Conservation (phyloP, 768 basidiomycete species). For the Trametes punicea region DNA sequence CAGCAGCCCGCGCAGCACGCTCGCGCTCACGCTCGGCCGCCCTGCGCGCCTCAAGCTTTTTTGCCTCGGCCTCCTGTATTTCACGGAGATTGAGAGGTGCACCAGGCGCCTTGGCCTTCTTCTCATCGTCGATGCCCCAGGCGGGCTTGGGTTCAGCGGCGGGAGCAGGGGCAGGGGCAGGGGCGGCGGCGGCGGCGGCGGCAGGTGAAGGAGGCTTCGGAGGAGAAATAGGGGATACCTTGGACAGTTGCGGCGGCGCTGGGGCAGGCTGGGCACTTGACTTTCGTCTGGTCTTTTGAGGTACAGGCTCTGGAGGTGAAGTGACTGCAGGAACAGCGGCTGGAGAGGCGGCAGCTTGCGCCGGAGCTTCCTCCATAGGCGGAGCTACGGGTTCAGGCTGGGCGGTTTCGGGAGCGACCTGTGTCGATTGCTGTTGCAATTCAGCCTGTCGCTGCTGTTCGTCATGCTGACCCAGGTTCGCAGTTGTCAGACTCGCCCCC, state of each 20-base stretch:
- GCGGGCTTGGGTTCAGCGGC: constrained; percentile 43
- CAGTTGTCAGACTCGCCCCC: constrained; percentile 52
- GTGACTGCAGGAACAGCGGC: constrained; percentile 8
- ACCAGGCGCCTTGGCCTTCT: constrained; percentile 45
- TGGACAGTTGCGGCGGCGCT: neutral
- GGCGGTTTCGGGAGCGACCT: constrained; percentile 3
- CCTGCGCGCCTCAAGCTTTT: constrained; percentile 74
- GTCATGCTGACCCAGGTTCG: constrained; percentile 58
- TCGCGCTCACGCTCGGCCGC: constrained; percentile 71
- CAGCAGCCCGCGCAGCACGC: constrained; percentile 47
- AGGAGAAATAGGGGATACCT: neutral
- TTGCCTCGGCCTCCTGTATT: constrained; percentile 92
- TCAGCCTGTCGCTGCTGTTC: constrained; percentile 44
- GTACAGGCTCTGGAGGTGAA: constrained; percentile 9
- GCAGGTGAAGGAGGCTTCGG: constrained; percentile 4
- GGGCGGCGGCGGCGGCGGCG: neutral
- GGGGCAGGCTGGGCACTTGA: constrained; percentile 8
- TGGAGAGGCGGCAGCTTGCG: constrained; percentile 13
- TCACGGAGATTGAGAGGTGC: constrained; percentile 75
- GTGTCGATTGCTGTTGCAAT: constrained; percentile 16
- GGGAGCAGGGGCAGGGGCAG: constrained; percentile 2
- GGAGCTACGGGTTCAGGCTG: constrained; percentile 15
- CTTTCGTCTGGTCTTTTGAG: constrained; percentile 18
- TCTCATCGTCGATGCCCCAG: constrained; percentile 72
- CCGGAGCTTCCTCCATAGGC: constrained; percentile 12